These are phyloP conservation scores for Yamadazyma membranifaciens DNA, from an alignment of 1,139 yeast species.

Conservation along the genomic window DNA sequence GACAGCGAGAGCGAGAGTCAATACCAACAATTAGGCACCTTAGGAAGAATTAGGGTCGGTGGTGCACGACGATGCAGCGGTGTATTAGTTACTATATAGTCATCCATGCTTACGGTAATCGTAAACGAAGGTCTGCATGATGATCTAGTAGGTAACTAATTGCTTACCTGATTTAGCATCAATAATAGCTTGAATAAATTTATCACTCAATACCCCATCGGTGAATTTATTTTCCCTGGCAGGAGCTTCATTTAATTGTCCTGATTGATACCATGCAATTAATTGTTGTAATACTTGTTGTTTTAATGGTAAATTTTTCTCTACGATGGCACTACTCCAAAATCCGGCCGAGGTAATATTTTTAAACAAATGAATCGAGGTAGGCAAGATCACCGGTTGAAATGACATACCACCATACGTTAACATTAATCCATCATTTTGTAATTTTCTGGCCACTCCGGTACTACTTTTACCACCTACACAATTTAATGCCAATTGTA, in stretches of 20 bases:
- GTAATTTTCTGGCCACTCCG: constrained; percentile 77
- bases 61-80: too few species aligned
- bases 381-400: constrained; percentile 88
- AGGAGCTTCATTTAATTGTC: constrained; percentile 61
- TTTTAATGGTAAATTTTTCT: constrained; percentile 63
- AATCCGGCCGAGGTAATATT: constrained; percentile 84
- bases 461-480: constrained; percentile 89
- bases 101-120: too few species aligned
- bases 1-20: too few species aligned
- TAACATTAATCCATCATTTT: constrained; percentile 64
- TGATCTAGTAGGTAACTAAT: constrained; percentile 26
- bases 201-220: constrained; percentile 49
- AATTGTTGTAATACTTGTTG: constrained; percentile 57
- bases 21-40: too few species aligned
- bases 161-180: constrained; percentile 46
- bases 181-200: constrained; percentile 53
- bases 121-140: too few species aligned
- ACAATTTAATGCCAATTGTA: constrained; percentile 83
- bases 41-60: too few species aligned
- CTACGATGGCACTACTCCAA: constrained; percentile 86
- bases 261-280: constrained; percentile 64
- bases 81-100: too few species aligned
- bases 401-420: constrained; percentile 98
- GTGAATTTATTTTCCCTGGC: constrained; percentile 46
- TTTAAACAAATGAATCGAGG: constrained; percentile 86